A percentile compares a stretch with the other conserved stretches of the same genome.
phyloP scores from a whole-genome alignment of 495 filamentous ascomycete genomes.

The Talaromyces wortmannii region DNA sequence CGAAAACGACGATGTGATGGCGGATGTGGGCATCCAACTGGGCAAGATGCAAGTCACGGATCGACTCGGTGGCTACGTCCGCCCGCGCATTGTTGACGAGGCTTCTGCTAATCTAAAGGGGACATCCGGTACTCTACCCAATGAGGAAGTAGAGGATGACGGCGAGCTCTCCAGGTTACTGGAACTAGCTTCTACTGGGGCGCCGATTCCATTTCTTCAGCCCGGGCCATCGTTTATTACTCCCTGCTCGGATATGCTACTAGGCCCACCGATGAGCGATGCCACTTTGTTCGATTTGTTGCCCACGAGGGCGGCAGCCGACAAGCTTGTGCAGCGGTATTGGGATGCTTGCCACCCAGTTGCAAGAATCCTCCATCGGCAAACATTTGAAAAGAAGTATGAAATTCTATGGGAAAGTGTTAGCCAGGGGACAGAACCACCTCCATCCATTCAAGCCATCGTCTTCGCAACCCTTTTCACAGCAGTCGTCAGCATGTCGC shows the following conservation, averaged over 20 bases:
- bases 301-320: constrained; percentile 38
- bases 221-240: constrained; percentile 47
- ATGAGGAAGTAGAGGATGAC: not conserved
- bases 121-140: not conserved
- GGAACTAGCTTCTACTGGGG: constrained; percentile 1
- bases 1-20: constrained; percentile 48
- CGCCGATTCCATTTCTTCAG: constrained; percentile 20
- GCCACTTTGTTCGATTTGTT: constrained; percentile 49
- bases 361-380: constrained; percentile 54
- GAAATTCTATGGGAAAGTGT: constrained; percentile 56
- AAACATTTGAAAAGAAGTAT: constrained; percentile 57
- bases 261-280: constrained; percentile 41
- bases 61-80: constrained; percentile 48
- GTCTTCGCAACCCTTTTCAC: constrained; percentile 63
- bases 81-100: constrained; percentile 4
- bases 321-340: constrained; percentile 57
- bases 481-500: constrained; percentile 56
- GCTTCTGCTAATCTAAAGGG: not conserved
- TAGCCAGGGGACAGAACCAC: constrained; percentile 41
- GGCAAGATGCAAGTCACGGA: constrained; percentile 69
- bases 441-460: constrained; percentile 56
- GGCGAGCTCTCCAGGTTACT: constrained; percentile 1
- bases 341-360: constrained; percentile 60
- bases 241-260: constrained; percentile 62
- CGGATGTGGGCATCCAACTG: constrained; percentile 64